Evolutionary conservation across 306 rosid genomes (phyloP), one percentile per base, ranked within the genome.

Genomic region (Cicer bijugum): DNA sequence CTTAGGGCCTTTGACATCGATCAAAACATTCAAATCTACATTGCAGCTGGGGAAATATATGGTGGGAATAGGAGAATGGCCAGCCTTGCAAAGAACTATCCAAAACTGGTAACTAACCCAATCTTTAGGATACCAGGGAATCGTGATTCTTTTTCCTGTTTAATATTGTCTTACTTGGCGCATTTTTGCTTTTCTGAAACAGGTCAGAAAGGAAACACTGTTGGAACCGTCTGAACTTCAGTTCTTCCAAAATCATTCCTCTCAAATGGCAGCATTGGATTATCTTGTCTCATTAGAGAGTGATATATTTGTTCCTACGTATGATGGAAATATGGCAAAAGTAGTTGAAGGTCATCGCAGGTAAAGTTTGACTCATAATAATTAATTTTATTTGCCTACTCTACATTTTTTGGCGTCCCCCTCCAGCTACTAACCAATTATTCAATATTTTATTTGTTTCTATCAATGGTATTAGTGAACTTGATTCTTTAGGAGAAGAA

Each of bases 281-380:
- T 92, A 92, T 76, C 92, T 92, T 4, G 98, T 92, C 55, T 88
- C 98, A 14, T 76, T 90, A 81, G 94, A 92, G 85, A 92, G 97
- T 67, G 96, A 92, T 81, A 92, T 90, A 44, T 92, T 92, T 75
- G 91, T 92, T 75, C 98, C 98, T 62, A 92, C 98, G 11, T 90
- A 88, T 82, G 96, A 90, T 17, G 98, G 98, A 84, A 92, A 92
- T 84, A 92, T 92, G 98, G 98, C 96, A 69, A 92, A 90, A 84
- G 98, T 92, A 12, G 98, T 92, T 33, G 96, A 92, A 81, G 98
- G 98, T 59, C 97, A 92, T 76, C 96, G 98, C 80, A 90, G 98
- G 98, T 92, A 87, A 82, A 38, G 12, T 69, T 44, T 3, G 50
- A 71, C 82, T 44, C 11, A 55, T 17, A 72, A 9, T 23, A 69